Evolutionary conservation across 495 filamentous ascomycete species (phyloP), one percentile per base, ranked within the genome.

Genomic region (Trichoderma gamsii): DNA sequence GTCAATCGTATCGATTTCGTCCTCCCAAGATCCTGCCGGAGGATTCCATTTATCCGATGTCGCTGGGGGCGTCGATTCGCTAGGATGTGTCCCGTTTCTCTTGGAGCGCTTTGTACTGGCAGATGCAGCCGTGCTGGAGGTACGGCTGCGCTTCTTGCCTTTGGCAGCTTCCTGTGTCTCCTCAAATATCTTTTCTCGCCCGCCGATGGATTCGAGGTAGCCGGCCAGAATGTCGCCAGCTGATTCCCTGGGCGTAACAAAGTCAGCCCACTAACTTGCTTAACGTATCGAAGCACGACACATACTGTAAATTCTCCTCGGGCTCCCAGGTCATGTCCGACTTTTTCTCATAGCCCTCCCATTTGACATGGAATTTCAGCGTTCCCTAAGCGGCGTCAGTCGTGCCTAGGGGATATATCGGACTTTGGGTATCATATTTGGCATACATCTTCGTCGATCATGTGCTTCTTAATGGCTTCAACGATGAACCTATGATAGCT

Each of bases 271-370:
- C 3, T 46, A 4, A 12, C 43, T 46, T 0, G 43, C 43, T 18
- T 18, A 15, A 16, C 43, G 43, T 18, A 16, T 12, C 1, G 12
- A 8, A 23, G 7, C 18, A 18, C 18, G 35, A 16, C 29, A 73
- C 77, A 63, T 75, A 86, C 85, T 67, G 76, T 67, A 87, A 76
- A 67, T 87, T 86, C 43, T 83, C 83, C 66, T 88, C 84, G 0
- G 84, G 81, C 70, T 88, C 86, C 85, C 85, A 88, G 0, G 85
- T 88, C 73, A 79, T 74, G 68, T 88, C 86, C 0, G 78, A 73
- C 68, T 84, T 83, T 61, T 84, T 83, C 23, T 87, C 84, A 67
- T 84, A 88, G 1, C 85, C 85, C 67, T 86, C 84, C 86, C 86
- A 88, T 69, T 88, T 88, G 32, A 88, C 82, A 41, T 83, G 77